Conservation (phyloP, 176 grass and related monocot genomes). For the Elaeis guineensis region DNA sequence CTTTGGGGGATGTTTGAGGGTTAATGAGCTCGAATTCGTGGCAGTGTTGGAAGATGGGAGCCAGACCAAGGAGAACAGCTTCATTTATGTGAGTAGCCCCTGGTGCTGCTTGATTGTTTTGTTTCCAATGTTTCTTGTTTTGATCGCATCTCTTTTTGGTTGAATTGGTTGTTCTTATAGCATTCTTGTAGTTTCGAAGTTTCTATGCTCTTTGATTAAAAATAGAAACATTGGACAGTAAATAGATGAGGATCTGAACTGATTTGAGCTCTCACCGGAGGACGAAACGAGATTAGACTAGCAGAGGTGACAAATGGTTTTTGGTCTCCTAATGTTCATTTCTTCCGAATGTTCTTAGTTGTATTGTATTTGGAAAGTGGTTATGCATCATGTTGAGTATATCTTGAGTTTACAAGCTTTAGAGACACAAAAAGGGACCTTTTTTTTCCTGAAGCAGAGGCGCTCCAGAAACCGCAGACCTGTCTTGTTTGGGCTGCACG, state of each 20-base stretch:
- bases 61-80: slow-evolving; percentile 71
- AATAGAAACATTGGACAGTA: neutral
- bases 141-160: neutral
- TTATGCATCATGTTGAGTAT: too few relatives aligned
- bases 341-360: too few relatives aligned
- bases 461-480: too few relatives aligned
- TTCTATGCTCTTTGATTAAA: too few relatives aligned
- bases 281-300: neutral
- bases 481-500: too few relatives aligned
- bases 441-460: too few relatives aligned
- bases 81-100: slow-evolving; percentile 55
- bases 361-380: too few relatives aligned
- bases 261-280: neutral
- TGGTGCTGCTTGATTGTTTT: neutral
- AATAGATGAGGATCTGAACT: neutral
- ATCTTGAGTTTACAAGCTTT: too few relatives aligned
- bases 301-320: neutral
- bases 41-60: slow-evolving; percentile 73
- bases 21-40: slow-evolving; percentile 15
- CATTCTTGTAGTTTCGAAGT: too few relatives aligned
- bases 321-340: too few relatives aligned
- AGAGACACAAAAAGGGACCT: too few relatives aligned
- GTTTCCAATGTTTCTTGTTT: neutral
- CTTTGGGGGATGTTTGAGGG: slow-evolving; percentile 10
- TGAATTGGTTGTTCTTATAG: neutral